phyloP scores from a whole-genome alignment of 352 stramenopile species.

The Phytophthora sansomeana region DNA sequence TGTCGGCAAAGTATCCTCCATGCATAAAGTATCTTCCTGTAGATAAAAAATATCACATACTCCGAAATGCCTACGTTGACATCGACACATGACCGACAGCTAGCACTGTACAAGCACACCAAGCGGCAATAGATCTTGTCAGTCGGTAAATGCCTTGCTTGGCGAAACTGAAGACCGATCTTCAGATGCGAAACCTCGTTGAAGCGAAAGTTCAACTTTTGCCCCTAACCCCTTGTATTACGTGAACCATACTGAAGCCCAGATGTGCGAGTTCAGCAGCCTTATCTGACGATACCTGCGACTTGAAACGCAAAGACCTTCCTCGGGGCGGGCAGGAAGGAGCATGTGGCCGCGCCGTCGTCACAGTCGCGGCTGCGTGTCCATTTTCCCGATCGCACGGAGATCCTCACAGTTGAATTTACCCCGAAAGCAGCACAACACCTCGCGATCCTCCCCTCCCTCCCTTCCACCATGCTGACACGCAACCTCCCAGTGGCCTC shows the following conservation, averaged over 20 bases:
- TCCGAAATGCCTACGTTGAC: too few relatives aligned
- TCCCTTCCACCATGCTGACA: slow-evolving; percentile 38
- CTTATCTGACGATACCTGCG: slow-evolving; percentile 18
- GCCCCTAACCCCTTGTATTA: slow-evolving; percentile 30
- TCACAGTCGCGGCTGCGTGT: slow-evolving; percentile 23
- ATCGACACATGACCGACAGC: too few relatives aligned
- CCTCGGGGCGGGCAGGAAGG: slow-evolving; percentile 22
- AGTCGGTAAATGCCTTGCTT: not conserved
- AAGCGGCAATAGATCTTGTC: too few relatives aligned
- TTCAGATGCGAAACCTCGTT: slow-evolving; percentile 21
- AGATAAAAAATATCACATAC: too few relatives aligned
- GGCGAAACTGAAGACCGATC: slow-evolving; percentile 3
- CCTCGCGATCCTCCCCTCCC: not conserved
- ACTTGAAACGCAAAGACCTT: slow-evolving; percentile 36
- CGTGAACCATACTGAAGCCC: slow-evolving; percentile 31
- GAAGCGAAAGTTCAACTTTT: slow-evolving; percentile 38
- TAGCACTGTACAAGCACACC: not conserved
- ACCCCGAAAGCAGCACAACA: slow-evolving; percentile 10
- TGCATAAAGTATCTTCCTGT: too few relatives aligned
- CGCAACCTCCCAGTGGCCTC: slow-evolving; percentile 31
- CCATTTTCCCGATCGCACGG: not conserved
- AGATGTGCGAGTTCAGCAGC: slow-evolving; percentile 36
- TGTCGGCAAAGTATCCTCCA: too few relatives aligned
- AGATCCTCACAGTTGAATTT: slow-evolving; percentile 27
- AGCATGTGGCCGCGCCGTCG: slow-evolving; percentile 24